Percentiles rank a stretch among this genome's conserved stretches.
Evolutionary conservation across 192 early-diverging fungal genomes (phyloP).

Genomic region (Podochytrium sp.): DNA sequence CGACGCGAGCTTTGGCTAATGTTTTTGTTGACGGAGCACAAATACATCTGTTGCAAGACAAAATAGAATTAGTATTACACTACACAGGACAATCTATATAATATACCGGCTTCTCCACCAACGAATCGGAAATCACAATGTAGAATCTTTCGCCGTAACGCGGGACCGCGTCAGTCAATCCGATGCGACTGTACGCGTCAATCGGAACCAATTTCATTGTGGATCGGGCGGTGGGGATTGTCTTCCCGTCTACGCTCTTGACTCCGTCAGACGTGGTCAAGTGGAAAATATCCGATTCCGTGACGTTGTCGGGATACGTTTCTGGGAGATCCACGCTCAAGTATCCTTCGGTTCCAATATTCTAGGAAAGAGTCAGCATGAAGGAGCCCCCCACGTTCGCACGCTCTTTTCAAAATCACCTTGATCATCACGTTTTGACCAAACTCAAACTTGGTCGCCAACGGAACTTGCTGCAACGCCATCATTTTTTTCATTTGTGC

Average conservation of each 20-base stretch:
- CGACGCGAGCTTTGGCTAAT: conserved; percentile 27
- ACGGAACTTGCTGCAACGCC: conserved; percentile 15
- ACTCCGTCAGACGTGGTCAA: conserved; percentile 25
- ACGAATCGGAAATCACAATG: conserved; percentile 28
- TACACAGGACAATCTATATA: not conserved
- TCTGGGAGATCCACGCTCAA: conserved; percentile 41
- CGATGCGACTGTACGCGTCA: conserved; percentile 15
- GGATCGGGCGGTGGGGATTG: conserved; percentile 20
- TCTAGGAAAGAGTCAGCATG: conserved; percentile 17
- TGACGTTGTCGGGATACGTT: conserved; percentile 28
- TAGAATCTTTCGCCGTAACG: conserved; percentile 39
- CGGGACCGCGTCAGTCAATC: conserved; percentile 8
- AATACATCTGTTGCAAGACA: conserved; percentile 38
- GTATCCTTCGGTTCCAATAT: conserved; percentile 30
- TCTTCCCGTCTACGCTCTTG: not conserved
- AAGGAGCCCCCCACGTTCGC: not conserved
- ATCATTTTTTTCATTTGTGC: conserved; percentile 21
- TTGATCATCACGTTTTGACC: conserved; percentile 40
- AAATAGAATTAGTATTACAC: not conserved
- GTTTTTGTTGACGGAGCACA: conserved; percentile 38
- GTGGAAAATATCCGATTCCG: conserved; percentile 25
- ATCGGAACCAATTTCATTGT: conserved; percentile 32
- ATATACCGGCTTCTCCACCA: conserved; percentile 35
- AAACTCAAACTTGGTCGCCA: conserved; percentile 26
- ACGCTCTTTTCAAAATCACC: too few species aligned